phyloP scores from a whole-genome alignment of 2,329 filamentous ascomycete genomes.

The Phoma sp. region DNA sequence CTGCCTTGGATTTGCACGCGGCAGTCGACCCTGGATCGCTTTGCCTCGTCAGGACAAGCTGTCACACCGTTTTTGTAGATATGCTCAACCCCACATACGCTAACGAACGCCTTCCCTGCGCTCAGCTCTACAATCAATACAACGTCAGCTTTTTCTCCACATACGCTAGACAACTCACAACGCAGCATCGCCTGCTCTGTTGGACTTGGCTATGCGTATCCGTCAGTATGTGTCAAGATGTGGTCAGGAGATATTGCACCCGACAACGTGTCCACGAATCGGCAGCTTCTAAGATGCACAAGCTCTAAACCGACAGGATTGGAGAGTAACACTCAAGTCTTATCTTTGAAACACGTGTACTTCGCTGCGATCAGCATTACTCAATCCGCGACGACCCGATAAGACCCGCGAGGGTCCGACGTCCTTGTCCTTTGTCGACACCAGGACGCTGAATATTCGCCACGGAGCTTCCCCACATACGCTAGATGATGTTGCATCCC shows the following conservation, averaged over 20 bases:
- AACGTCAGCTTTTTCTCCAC: constrained; percentile 33
- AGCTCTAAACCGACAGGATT: too few species aligned
- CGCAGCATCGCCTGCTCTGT: constrained; percentile 16
- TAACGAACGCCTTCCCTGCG: constrained; percentile 25
- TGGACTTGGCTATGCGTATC: constrained; percentile 1
- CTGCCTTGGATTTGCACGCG: not conserved
- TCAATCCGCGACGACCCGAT: constrained; percentile 20
- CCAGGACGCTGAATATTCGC: constrained; percentile 15
- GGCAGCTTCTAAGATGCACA: not conserved
- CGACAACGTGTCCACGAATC: constrained; percentile 19
- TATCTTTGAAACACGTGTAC: not conserved
- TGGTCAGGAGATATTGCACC: constrained; percentile 21
- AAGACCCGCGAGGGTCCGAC: constrained; percentile 7
- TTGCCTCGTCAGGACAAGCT: constrained; percentile 28
- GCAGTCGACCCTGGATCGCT: constrained; percentile 17
- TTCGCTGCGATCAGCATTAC: not conserved
- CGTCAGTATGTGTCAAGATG: constrained; percentile 20
- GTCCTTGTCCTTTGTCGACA: constrained; percentile 1
- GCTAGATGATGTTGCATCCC: constrained; percentile 14
- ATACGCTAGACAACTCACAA: constrained; percentile 38
- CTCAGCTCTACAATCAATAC: constrained; percentile 24
- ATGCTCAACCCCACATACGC: constrained; percentile 37
- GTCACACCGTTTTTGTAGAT: constrained; percentile 21
- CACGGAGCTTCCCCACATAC: constrained; percentile 24
- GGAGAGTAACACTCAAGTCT: not conserved